phyloP scores from a whole-genome alignment of 768 basidiomycete genomes.

The Lentinula raphanica region DNA sequence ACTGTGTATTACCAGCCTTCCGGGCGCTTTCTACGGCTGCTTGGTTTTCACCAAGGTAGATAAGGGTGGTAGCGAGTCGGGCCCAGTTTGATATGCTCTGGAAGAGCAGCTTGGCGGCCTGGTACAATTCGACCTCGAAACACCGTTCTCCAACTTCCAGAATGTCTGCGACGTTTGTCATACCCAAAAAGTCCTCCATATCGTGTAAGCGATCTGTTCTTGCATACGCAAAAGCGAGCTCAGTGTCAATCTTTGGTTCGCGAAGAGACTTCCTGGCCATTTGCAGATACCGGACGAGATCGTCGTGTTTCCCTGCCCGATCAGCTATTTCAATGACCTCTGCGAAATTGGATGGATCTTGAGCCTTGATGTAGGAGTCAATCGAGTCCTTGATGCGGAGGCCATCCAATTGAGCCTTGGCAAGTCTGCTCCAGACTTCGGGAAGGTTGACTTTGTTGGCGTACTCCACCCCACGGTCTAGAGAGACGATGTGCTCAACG shows the following conservation, averaged over 20 bases:
- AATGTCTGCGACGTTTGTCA: slow-evolving; percentile 98
- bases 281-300: slow-evolving; percentile 94
- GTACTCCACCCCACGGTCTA: slow-evolving; percentile 94
- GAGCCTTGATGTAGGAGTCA: slow-evolving; percentile 97
- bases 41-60: slow-evolving; percentile 97
- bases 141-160: slow-evolving; percentile 98
- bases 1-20: slow-evolving; percentile 99
- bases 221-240: slow-evolving; percentile 96
- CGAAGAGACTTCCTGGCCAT: slow-evolving; percentile 97
- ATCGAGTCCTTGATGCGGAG: slow-evolving; percentile 97
- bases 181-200: slow-evolving; percentile 98
- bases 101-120: slow-evolving; percentile 94
- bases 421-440: slow-evolving; percentile 94
- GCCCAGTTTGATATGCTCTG: slow-evolving; percentile 99
- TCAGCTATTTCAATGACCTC: slow-evolving; percentile 96
- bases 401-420: slow-evolving; percentile 98
- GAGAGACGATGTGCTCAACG: slow-evolving; percentile 96
- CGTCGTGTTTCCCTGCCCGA: slow-evolving; percentile 86
- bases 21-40: slow-evolving; percentile 98
- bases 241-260: slow-evolving; percentile 97
- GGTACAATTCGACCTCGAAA: slow-evolving; percentile 96
- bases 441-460: slow-evolving; percentile 95
- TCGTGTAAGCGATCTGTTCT: slow-evolving; percentile 97
- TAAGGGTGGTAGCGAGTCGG: slow-evolving; percentile 92
- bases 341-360: slow-evolving; percentile 87